phyloP scores from a whole-genome alignment of 78 protist genomes.

The Diacronema lutheri region DNA sequence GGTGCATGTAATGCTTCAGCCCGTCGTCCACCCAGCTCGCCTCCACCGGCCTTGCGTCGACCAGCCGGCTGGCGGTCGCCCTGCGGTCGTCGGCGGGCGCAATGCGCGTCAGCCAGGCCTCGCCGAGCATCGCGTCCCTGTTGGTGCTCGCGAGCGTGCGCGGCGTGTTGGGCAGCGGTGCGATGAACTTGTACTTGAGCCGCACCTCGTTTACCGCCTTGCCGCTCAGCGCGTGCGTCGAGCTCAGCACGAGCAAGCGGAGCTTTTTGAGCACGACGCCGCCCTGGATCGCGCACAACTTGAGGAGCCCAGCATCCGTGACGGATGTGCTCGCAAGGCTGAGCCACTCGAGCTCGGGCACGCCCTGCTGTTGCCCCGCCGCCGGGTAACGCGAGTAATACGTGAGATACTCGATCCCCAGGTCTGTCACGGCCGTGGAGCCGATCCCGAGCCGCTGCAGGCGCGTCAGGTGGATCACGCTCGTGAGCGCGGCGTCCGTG shows the following conservation, averaged over 20 bases:
- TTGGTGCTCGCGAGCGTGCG: constrained; percentile 17
- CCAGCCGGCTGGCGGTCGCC: too few species aligned
- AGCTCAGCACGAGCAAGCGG: neutral
- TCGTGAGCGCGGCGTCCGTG: neutral
- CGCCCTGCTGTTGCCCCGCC: neutral
- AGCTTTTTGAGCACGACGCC: neutral
- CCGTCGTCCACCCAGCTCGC: too few species aligned
- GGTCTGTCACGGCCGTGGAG: neutral
- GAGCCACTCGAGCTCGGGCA: neutral
- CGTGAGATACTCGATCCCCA: neutral
- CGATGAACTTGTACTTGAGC: neutral
- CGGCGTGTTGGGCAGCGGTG: constrained; percentile 22
- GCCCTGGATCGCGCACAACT: neutral
- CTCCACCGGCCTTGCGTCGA: too few species aligned
- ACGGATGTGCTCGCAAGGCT: neutral
- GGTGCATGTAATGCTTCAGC: too few species aligned
- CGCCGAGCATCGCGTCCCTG: neutral
- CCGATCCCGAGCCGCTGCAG: neutral
- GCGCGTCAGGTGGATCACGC: neutral
- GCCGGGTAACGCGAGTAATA: constrained; percentile 2
- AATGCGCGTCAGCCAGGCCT: too few species aligned
- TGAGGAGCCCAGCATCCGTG: neutral
- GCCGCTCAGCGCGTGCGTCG: neutral
- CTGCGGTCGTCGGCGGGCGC: too few species aligned
- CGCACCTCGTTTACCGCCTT: neutral